Conservation (phyloP, 371 early-diverging fungal species). For the Rhizopus delemar region DNA sequence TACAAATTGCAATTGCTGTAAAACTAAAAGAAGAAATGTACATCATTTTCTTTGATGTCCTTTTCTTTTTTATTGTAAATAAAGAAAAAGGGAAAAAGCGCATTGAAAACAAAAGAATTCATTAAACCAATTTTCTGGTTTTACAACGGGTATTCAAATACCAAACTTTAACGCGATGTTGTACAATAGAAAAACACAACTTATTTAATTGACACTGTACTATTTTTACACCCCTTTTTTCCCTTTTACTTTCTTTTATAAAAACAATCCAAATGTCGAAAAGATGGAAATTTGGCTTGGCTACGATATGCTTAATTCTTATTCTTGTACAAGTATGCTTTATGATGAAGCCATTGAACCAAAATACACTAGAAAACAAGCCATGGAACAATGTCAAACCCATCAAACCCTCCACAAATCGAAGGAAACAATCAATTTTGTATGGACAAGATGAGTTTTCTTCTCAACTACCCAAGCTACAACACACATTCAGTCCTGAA, state of each 20-base stretch:
- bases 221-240: not conserved
- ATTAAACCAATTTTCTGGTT: too few species aligned
- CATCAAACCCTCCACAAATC: not conserved
- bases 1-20: too few species aligned
- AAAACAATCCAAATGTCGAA: constrained; percentile 8
- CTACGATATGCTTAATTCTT: constrained; percentile 3
- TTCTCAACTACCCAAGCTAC: constrained; percentile 25
- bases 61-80: too few species aligned
- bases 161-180: too few species aligned
- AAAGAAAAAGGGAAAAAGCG: too few species aligned
- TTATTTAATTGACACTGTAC: too few species aligned
- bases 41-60: too few species aligned
- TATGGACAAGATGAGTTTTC: constrained; percentile 20
- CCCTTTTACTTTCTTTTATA: constrained; percentile 2
- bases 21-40: too few species aligned
- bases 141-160: too few species aligned
- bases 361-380: constrained; percentile 1
- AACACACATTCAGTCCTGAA: constrained; percentile 25
- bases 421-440: constrained; percentile 18
- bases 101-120: too few species aligned
- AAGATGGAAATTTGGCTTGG: constrained; percentile 10
- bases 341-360: not conserved
- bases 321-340: constrained; percentile 3
- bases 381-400: not conserved
- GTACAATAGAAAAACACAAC: too few species aligned